Conservation (phyloP, 1,284 basidiomycete genomes). For the Cutaneotrichosporon sp. region DNA sequence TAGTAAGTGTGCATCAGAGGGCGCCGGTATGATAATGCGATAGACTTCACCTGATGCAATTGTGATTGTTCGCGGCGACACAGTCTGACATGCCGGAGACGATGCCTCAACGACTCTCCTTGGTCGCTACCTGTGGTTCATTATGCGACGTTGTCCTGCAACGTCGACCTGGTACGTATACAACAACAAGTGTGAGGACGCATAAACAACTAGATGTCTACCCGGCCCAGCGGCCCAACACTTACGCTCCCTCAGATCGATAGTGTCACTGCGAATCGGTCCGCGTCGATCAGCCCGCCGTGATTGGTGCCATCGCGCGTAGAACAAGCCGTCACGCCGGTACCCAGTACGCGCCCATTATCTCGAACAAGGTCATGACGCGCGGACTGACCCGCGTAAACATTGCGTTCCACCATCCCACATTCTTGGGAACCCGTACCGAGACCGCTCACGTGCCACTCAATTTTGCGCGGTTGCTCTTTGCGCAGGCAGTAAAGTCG, state of each 20-base stretch:
- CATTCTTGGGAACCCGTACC: slow-evolving; percentile 5
- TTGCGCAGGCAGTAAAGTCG: neutral
- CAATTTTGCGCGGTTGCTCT: slow-evolving; percentile 5
- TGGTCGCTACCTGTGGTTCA: too few relatives aligned
- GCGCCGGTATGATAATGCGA: neutral
- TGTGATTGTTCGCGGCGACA: neutral
- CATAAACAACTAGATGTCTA: neutral
- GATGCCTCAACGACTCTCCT: neutral
- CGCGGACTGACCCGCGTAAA: slow-evolving; percentile 14
- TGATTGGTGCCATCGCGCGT: neutral
- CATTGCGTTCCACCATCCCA: slow-evolving; percentile 6
- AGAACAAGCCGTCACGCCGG: slow-evolving; percentile 9
- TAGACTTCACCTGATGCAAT: neutral
- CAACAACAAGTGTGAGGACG: too few relatives aligned
- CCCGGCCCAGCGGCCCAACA: too few relatives aligned
- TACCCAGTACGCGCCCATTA: slow-evolving; percentile 7
- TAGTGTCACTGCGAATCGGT: neutral
- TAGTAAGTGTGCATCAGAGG: neutral
- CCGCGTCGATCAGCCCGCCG: neutral
- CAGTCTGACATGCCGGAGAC: neutral
- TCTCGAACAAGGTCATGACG: slow-evolving; percentile 15
- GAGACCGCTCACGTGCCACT: slow-evolving; percentile 3
- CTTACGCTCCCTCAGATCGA: neutral
- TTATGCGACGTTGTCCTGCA: too few relatives aligned
- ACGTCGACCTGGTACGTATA: too few relatives aligned